Conservation (phyloP, 441 rosid genomes). For the Geranium incanum region DNA sequence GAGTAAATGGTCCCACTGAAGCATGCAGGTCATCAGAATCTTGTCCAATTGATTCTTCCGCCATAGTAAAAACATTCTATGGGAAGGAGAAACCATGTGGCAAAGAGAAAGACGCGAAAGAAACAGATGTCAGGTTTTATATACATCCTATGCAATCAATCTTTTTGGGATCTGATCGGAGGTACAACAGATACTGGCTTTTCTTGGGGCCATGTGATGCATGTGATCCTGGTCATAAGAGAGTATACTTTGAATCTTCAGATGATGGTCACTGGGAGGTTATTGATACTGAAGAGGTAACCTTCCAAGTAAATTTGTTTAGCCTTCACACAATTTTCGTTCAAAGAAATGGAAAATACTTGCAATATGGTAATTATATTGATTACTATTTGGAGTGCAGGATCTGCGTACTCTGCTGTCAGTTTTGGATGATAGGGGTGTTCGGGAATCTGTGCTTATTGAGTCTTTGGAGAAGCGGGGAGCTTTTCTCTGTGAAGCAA, state of each 20-base stretch:
- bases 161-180: slow-evolving; percentile 91
- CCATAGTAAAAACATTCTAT: slow-evolving; percentile 28
- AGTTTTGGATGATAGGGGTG: slow-evolving; percentile 79
- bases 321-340: slow-evolving; percentile 7
- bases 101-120: slow-evolving; percentile 27
- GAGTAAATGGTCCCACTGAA: slow-evolving; percentile 29
- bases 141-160: slow-evolving; percentile 79
- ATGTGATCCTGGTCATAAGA: slow-evolving; percentile 85
- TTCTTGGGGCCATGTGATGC: slow-evolving; percentile 87
- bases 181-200: slow-evolving; percentile 96
- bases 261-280: slow-evolving; percentile 99
- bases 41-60: slow-evolving; percentile 65
- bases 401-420: slow-evolving; percentile 66
- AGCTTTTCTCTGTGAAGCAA: slow-evolving; percentile 57
- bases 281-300: slow-evolving; percentile 74
- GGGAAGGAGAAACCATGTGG: slow-evolving; percentile 26
- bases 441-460: slow-evolving; percentile 74
- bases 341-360: not conserved
- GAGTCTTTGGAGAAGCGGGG: slow-evolving; percentile 78
- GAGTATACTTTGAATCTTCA: slow-evolving; percentile 93
- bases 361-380: slow-evolving; percentile 3
- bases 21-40: slow-evolving; percentile 37
- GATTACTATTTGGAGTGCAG: slow-evolving; percentile 35
- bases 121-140: slow-evolving; percentile 28
- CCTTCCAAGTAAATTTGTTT: slow-evolving; percentile 11